Conservation (phyloP, 352 stramenopile species). For the Phytophthora pistaciae region DNA sequence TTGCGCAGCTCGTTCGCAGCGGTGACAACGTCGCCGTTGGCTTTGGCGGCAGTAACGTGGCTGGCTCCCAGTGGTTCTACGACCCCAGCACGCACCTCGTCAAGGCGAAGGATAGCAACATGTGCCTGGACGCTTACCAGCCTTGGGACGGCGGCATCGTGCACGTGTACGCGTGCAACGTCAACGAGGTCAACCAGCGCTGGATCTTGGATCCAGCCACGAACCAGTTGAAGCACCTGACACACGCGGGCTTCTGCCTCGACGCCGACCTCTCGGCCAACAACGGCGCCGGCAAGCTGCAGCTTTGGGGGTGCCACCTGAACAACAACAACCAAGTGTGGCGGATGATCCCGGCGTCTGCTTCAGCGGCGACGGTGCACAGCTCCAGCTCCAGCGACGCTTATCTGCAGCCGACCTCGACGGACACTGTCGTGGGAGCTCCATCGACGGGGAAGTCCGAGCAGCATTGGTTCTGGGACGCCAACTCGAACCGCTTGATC, state of each 20-base stretch:
- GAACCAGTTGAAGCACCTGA: constrained; percentile 55
- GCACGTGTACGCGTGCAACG: constrained; percentile 49
- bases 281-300: constrained; percentile 34
- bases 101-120: constrained; percentile 49
- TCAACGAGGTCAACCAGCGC: constrained; percentile 53
- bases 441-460: constrained; percentile 19
- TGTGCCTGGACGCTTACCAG: constrained; percentile 75
- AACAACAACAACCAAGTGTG: constrained; percentile 75
- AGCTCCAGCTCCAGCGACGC: constrained; percentile 30
- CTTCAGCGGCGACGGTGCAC: constrained; percentile 41
- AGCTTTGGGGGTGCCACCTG: constrained; percentile 60
- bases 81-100: constrained; percentile 49
- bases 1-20: constrained; percentile 50
- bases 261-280: constrained; percentile 56
- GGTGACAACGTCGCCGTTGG: constrained; percentile 40
- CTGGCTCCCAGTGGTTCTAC: constrained; percentile 50
- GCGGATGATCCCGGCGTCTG: constrained; percentile 41
- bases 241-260: constrained; percentile 64
- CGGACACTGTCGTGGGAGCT: constrained; percentile 43
- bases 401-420: constrained; percentile 41
- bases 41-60: constrained; percentile 35
- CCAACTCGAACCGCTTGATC: constrained; percentile 43
- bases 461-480: constrained; percentile 65
- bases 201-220: constrained; percentile 50
- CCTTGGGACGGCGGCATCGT: constrained; percentile 59